Percentiles rank a stretch among this genome's conserved stretches.
Conservation (phyloP, 176 grass and related monocot genomes). For the Metroxylon sagu region DNA sequence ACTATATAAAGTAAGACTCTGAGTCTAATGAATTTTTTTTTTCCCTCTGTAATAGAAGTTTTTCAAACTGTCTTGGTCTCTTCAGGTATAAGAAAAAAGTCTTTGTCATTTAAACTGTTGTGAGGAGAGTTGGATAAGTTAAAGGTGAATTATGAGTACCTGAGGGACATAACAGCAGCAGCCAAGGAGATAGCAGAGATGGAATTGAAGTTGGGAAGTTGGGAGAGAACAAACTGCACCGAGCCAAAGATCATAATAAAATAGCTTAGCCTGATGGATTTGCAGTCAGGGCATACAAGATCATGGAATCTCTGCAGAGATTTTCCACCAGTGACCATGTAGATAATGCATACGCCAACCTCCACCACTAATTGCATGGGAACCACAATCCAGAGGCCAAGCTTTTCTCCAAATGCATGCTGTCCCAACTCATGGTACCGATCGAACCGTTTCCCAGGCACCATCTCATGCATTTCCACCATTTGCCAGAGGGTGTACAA, state of each 20-base stretch:
- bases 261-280: slow-evolving; percentile 16
- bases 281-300: slow-evolving; percentile 3
- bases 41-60: no score
- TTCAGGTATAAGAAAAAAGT: no score
- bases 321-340: slow-evolving; percentile 70
- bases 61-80: no score
- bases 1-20: no score
- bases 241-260: slow-evolving; percentile 52
- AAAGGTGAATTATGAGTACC: background rate
- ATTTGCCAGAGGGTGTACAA: slow-evolving; percentile 59
- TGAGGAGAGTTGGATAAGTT: no score
- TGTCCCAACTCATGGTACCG: slow-evolving; percentile 68
- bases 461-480: slow-evolving; percentile 67
- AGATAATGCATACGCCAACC: slow-evolving; percentile 48
- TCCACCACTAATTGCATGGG: slow-evolving; percentile 67
- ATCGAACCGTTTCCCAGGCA: slow-evolving; percentile 55
- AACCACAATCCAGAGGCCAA: slow-evolving; percentile 60
- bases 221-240: slow-evolving; percentile 37
- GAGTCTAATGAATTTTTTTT: no score
- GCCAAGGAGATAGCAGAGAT: slow-evolving; percentile 42
- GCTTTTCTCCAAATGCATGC: slow-evolving; percentile 46
- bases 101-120: no score
- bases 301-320: slow-evolving; percentile 50
- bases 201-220: slow-evolving; percentile 63
- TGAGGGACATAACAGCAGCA: slow-evolving; percentile 61